These are phyloP conservation scores for Sphaerulina vaccinii DNA, from an alignment of 2,329 filamentous ascomycete species.

Conservation along the genomic window DNA sequence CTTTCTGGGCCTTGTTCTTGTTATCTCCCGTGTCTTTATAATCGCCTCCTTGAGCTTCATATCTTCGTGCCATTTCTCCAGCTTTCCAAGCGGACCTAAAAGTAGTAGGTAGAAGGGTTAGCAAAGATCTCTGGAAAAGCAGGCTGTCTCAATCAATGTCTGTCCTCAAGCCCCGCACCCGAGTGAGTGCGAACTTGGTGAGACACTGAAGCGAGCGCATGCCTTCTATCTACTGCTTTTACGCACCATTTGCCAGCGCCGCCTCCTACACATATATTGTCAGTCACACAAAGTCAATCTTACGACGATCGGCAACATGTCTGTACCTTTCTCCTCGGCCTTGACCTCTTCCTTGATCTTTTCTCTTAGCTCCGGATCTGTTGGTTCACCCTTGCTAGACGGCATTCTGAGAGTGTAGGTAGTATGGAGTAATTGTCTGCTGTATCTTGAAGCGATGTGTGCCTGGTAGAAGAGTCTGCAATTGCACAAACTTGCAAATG, in stretches of 20 bases:
- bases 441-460: background rate
- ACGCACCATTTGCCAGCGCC: too few relatives aligned
- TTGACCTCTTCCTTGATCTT: slow-evolving; percentile 38
- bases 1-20: slow-evolving; percentile 33
- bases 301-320: too few relatives aligned
- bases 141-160: too few relatives aligned
- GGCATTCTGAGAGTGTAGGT: slow-evolving; percentile 28
- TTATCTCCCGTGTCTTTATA: slow-evolving; percentile 35
- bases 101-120: background rate
- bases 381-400: slow-evolving; percentile 36
- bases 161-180: too few relatives aligned
- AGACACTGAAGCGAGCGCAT: too few relatives aligned
- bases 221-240: too few relatives aligned
- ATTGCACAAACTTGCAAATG: background rate
- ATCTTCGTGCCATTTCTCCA: slow-evolving; percentile 33
- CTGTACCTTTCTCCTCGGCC: slow-evolving; percentile 36
- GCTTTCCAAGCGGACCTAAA: slow-evolving; percentile 36
- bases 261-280: too few relatives aligned
- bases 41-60: slow-evolving; percentile 35
- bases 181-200: too few relatives aligned
- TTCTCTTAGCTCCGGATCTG: slow-evolving; percentile 36
- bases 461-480: background rate
- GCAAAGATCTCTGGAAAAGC: too few relatives aligned
- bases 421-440: background rate
- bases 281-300: too few relatives aligned